Base-by-base conservation (phyloP, 345 rosid genomes). In the Eucalyptus albens region DNA sequence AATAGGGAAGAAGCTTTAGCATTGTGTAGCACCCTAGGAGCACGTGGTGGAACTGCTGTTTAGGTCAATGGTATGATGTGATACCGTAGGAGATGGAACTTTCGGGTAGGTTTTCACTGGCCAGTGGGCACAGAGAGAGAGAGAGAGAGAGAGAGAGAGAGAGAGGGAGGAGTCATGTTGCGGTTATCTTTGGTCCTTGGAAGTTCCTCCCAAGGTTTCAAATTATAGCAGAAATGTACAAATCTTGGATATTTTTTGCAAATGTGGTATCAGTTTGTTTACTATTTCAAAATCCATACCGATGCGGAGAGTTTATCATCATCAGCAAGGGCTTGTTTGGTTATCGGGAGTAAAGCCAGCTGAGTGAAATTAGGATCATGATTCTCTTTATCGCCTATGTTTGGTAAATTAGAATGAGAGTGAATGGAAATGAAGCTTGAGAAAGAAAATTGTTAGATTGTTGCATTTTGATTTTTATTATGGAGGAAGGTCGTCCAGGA, bases 101-200 rank as follows among this genome's bases (percentile, higher is more conserved):
- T 21, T 1, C 6, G 1, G 6, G 27, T 59, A 59, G 13, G 67
- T 60, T 60, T 60, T 11, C 3, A 1, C 22, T 51, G 55, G 55
- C 55, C 22, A 7, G 9, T 7, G 55, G 55, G 55, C 7, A 0
- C 1, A 1, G 47, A 1, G 47, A 17, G 4, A 37, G 4, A 19
- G 3, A 7, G 56, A 17, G 56, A 19, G 22, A 51, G 24, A 16
- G 9, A 2, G 8, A 40, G 42, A 40, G 42, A 40, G 42, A 40
- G 40, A 40, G 40, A 40, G 1, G 4, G 40, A 4, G 40, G 9
- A 2, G 44, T 42, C 44, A 7, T 7, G 44, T 42, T 7, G 44
- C 9, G 44, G 44, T 42, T 42, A 42, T 7, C 50, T 26, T 24
- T 59, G 65, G 67, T 62, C 16, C 67, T 60, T 27, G 17, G 17